These are phyloP conservation scores for Penicillium pancosmium DNA, from an alignment of 495 filamentous ascomycete genomes.

Conservation along the genomic window DNA sequence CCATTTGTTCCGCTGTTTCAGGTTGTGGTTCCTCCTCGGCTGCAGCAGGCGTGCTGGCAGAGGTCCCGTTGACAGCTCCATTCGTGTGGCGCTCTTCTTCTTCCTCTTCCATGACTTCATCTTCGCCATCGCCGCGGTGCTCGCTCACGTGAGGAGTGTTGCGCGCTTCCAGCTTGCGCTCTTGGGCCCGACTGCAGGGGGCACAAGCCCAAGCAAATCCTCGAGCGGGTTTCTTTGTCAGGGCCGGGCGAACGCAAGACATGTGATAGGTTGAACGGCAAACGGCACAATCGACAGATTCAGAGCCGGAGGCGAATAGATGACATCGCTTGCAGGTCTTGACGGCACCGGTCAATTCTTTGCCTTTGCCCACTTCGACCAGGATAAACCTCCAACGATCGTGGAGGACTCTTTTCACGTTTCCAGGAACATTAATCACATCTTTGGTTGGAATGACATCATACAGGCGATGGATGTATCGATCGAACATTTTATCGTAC, in stretches of 20 bases:
- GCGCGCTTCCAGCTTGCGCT: constrained; percentile 87
- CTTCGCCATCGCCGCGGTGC: constrained; percentile 64
- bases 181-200: constrained; percentile 90
- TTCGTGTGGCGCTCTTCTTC: constrained; percentile 59
- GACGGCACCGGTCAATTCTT: constrained; percentile 94
- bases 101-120: constrained; percentile 78
- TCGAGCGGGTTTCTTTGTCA: constrained; percentile 95
- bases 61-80: constrained; percentile 48
- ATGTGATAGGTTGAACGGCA: constrained; percentile 97
- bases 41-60: constrained; percentile 61
- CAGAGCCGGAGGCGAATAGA: constrained; percentile 88
- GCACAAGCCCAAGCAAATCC: constrained; percentile 99
- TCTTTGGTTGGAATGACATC: constrained; percentile 90
- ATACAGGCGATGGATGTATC: constrained; percentile 97
- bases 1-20: constrained; percentile 86
- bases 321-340: constrained; percentile 93
- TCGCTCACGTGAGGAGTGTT: constrained; percentile 72
- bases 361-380: constrained; percentile 86
- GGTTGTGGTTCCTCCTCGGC: constrained; percentile 61
- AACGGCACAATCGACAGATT: constrained; percentile 96
- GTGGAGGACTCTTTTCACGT: constrained; percentile 92
- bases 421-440: constrained; percentile 93
- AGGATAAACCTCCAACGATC: constrained; percentile 95
- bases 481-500: constrained; percentile 97
- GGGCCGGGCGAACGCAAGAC: constrained; percentile 90